Evolutionary conservation across 495 filamentous ascomycete genomes (phyloP).

Genomic region (Talaromyces nanjingensis): DNA sequence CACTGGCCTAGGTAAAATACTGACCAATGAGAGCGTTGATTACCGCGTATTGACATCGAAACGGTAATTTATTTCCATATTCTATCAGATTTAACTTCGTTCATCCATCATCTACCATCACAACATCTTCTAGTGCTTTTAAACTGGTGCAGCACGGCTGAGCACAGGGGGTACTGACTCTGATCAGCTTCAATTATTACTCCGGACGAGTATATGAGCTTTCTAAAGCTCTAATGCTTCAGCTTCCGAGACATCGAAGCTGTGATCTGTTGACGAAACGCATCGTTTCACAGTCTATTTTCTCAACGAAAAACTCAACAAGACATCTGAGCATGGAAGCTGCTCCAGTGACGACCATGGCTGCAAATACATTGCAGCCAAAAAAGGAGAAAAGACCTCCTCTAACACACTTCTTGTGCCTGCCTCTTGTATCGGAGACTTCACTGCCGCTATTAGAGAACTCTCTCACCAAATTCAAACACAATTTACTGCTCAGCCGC

Average conservation of each 20-base stretch:
- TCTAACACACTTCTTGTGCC: constrained; percentile 84
- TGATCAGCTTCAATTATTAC: no score
- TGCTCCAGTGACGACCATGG: neutral
- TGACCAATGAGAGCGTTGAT: neutral
- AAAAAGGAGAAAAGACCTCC: constrained; percentile 28
- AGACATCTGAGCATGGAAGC: neutral
- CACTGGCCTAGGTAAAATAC: neutral
- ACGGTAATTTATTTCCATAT: neutral
- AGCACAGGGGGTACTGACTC: no score
- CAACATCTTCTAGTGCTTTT: neutral
- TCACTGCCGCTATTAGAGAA: constrained; percentile 58
- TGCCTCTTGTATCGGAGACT: constrained; percentile 61
- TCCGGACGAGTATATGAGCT: neutral
- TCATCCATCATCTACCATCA: neutral
- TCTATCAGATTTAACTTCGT: neutral
- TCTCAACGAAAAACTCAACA: neutral
- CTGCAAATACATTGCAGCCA: neutral
- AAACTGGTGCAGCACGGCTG: neutral
- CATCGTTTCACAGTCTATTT: neutral
- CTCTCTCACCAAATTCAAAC: constrained; percentile 53
- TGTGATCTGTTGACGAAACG: neutral
- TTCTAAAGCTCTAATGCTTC: neutral
- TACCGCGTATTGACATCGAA: neutral
- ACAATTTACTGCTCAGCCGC: constrained; percentile 38
- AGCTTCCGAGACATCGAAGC: neutral